Percentiles rank a stretch among this genome's conserved stretches.
phyloP scores from a whole-genome alignment of 169 alveolate species.

The Miamiensis avidus region DNA sequence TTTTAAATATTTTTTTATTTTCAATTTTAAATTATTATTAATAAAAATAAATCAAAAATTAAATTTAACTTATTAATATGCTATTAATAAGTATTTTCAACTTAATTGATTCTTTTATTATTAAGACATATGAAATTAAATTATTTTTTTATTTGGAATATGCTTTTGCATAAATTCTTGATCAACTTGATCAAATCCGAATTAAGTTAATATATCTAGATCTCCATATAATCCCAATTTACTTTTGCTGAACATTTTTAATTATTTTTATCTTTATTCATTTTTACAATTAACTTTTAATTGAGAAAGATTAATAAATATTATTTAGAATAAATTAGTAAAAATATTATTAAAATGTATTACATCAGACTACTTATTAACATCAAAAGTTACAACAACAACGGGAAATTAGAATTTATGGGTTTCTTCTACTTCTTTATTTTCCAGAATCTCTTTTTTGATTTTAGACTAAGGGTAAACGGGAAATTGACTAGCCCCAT shows the following conservation, averaged over 20 bases:
- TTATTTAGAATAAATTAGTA: conserved; percentile 33
- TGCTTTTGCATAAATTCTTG: neutral
- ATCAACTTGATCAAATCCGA: neutral
- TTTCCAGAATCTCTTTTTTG: neutral
- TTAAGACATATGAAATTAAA: too few species aligned
- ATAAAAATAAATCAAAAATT: too few species aligned
- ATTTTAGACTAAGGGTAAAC: neutral
- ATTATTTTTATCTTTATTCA: conserved; percentile 21
- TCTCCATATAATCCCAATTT: conserved; percentile 8
- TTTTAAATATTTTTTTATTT: too few species aligned
- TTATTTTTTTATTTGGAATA: too few species aligned
- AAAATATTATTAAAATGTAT: conserved; percentile 11
- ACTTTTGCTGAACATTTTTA: neutral
- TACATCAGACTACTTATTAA: neutral
- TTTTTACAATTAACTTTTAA: conserved; percentile 43
- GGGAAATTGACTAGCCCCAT: neutral
- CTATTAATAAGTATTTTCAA: too few species aligned
- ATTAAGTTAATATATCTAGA: neutral
- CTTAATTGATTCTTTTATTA: too few species aligned
- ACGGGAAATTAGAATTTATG: neutral
- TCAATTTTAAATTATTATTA: too few species aligned
- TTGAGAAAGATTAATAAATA: conserved; percentile 31
- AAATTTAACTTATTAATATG: too few species aligned
- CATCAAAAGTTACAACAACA: neutral
- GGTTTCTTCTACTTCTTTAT: neutral